Base-by-base conservation (phyloP, 345 rosid genomes). In the Corchorus capsularis region DNA sequence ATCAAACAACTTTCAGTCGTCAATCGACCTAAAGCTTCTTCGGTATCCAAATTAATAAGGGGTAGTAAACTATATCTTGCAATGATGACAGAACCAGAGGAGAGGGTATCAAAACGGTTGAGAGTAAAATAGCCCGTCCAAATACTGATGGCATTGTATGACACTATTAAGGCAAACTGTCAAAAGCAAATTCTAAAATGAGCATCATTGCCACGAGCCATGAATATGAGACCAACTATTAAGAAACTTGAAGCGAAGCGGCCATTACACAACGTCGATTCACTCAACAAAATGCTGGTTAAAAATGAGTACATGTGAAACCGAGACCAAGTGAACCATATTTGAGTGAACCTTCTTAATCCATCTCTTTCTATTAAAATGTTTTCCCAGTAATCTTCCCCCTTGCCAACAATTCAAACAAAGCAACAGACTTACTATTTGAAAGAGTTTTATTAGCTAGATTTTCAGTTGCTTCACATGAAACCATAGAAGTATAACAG, bases 1-100 rank as follows among this genome's bases (percentile, higher is more conserved):
- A 11, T 57, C 57, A 35, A 57, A 67, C 57, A 76, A 27, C 53
- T n/a, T 46, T 9, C 32, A 20, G 46, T 54, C 60, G 65, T 60
- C 4, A 59, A 0, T 27, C 12, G 3, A 27, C 19, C 50, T 14
- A 47, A 75, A 75, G 32, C 22, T 12, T 19, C 6, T 19, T 60
- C 62, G 35, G 14, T 32, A 27, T 27, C 63, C 63, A 27, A 57
- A 22, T 6, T 20, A 9, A 19, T 0, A 19, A 59, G 37, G 9
- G 37, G 27, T 12, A 11, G 37, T 6, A 22, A 22, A 22, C 35
- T 13, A 20, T 57, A 16, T 59, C 63, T 12, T 10, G 4, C 37
- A 3, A 22, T 22, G 63, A 11, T 59, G 37, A 59, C 37, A 14
- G 11, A 59, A 59, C 6, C 11, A 59, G 15, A 22, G 16, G 37